Base-by-base conservation (phyloP, 768 basidiomycete species). In the Boletus pseudo-olivaceus region DNA sequence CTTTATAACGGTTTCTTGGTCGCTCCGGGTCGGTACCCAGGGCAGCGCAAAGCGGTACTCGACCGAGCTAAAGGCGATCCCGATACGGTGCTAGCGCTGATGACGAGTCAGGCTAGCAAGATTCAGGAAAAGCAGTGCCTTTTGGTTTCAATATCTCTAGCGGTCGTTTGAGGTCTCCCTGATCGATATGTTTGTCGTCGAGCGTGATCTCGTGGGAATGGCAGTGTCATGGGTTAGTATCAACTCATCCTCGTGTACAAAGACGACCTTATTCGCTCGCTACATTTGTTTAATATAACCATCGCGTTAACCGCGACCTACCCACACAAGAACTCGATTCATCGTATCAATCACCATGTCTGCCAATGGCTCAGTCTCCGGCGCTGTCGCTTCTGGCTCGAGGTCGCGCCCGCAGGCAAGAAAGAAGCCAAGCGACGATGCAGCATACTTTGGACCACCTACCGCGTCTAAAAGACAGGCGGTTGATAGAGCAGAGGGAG, bases 401-500 rank as follows among this genome's bases (percentile, higher is more conserved):
- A 78, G 84, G 49, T 83, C 84, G 9, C 81, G 84, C 27, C 78
- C 78, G n/a, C 83, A 83, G 64, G 77, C 81, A 23, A 78, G 84
- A 49, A 83, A 79, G 66, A 85, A 83, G 59, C 74, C 73, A 37
- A 83, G 82, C 64, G 85, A 87, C 54, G 85, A 90, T 65, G 83
- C 85, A 15, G 77, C 86, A 20, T 89, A 90, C 68, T 80, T 83
- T 57, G 84, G 83, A 15, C 81, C 82, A 12, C 73, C 78, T 9
- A 69, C 72, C n/a, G 81, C 82, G 35, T 67, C 77, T 17, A 90
- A 91, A 65, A 72, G 89, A 59, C 81, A 82, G 42, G 88, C 87
- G 0, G 73, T 64, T 17, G 89, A 90, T 48, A 81, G 82, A 62
- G 78, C 73, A 26, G 87, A 90, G 8, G 86, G 85, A n/a, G 89